Percentiles rank a stretch among this genome's conserved stretches.
Evolutionary conservation across 2,329 filamentous ascomycete genomes (phyloP).

Genomic region (Paecilomyces variotii): DNA sequence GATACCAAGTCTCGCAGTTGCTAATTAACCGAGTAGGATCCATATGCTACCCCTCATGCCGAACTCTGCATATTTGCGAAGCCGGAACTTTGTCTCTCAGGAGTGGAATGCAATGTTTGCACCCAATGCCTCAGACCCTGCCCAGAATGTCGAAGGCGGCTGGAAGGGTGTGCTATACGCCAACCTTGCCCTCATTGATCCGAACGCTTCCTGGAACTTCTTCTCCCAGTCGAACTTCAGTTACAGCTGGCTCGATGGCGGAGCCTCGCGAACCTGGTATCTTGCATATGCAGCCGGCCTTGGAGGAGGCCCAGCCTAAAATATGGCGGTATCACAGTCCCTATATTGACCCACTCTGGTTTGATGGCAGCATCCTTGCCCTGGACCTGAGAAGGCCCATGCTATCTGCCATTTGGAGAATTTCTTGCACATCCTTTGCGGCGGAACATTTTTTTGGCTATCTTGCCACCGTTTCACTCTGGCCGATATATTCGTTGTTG

Average conservation of each 20-base stretch:
- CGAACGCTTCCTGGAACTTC: constrained; percentile 62
- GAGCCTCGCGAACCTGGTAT: constrained; percentile 79
- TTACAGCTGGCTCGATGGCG: constrained; percentile 60
- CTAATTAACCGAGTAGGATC: constrained; percentile 50
- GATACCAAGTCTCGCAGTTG: background rate
- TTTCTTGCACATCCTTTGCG: background rate
- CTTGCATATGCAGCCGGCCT: constrained; percentile 66
- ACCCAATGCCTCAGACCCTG: constrained; percentile 53
- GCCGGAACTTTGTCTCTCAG: constrained; percentile 61
- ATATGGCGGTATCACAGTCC: background rate
- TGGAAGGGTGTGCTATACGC: constrained; percentile 83
- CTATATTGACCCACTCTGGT: background rate
- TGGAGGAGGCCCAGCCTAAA: background rate
- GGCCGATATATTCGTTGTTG: background rate
- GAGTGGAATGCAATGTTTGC: constrained; percentile 79
- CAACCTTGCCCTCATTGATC: constrained; percentile 71
- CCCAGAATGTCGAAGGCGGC: constrained; percentile 54
- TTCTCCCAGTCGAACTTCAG: constrained; percentile 63
- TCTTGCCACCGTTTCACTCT: background rate
- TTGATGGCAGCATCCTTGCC: background rate
- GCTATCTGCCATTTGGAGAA: background rate
- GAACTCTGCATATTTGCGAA: constrained; percentile 59
- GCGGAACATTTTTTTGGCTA: background rate
- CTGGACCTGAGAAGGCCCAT: background rate
- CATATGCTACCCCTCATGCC: constrained; percentile 76